Evolutionary conservation across 495 filamentous ascomycete genomes (phyloP), one percentile per base, ranked within the genome.

Genomic region (Penicillium paxilli): DNA sequence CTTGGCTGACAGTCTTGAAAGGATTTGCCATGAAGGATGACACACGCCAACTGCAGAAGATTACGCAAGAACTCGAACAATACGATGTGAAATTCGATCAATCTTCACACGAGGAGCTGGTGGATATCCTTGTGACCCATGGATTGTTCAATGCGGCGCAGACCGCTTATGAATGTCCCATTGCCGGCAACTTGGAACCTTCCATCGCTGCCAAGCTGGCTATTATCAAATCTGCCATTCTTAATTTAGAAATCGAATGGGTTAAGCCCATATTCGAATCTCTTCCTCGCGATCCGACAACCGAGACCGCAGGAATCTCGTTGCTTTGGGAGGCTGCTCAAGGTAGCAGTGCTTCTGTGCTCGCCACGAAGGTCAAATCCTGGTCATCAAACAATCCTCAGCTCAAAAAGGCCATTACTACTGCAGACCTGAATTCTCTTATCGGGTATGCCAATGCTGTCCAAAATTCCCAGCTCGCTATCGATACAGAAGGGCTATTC

Each of bases 251-350:
- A 33, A 55, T 76, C 8, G 72, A 82, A 2, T 93, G 86, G 82
- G 87, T 85, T 2, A 74, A 80, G 44, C 58, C 76, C 16, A 71
- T 95, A 19, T 83, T 90, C 32, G 73, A 83, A 26, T 71, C 81
- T 4, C 62, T 92, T 16, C 63, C 85, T 22, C 70, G 77, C 40
- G 72, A 57, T 16, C 79, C 77, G 19, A 65, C 55, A 23, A 80
- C 87, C 32, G 70, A 78, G 21, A 74, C 62, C 10, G 88, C 87
- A 81, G 84, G 92, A 57, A 77, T 87, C 25, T 71, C 87, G 6
- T 78, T 96, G 37, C 81, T 88, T 44, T 96, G 89, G 88, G 84
- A 89, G 22, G 87, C 86, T 11, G 78, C 86, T 11, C 81, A 86
- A 54, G 86, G 85, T 8, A 87, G 82, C 63, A 83, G 83, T 10